Evolutionary conservation across 2,329 filamentous ascomycete species (phyloP).

Genomic region (Alternaria gansuensis): DNA sequence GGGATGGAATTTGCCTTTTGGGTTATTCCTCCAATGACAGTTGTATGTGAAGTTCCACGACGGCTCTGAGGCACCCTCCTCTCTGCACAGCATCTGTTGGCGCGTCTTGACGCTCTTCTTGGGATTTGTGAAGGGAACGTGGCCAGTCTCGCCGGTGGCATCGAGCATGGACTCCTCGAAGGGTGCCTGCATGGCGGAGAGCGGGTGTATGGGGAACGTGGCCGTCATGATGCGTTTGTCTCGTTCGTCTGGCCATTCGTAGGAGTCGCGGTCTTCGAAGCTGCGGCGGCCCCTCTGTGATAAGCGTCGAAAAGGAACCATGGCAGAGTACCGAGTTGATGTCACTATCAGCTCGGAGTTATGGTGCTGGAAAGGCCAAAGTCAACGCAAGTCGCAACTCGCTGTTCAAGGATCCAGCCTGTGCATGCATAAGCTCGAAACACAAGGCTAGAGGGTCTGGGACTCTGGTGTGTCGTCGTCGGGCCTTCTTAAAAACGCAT

Average conservation of each 20-base stretch:
- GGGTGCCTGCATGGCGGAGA: conserved; percentile 78
- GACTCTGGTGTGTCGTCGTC: conserved; percentile 16
- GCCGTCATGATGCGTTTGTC: conserved; percentile 48
- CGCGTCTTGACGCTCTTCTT: conserved; percentile 50
- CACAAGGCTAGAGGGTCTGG: conserved; percentile 12
- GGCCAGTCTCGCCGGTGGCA: conserved; percentile 59
- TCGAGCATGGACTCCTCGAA: conserved; percentile 85
- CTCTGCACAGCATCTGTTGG: conserved; percentile 61
- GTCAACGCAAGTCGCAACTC: conserved; percentile 30
- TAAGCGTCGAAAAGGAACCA: conserved; percentile 37
- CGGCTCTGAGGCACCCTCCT: conserved; percentile 70
- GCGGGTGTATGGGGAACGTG: conserved; percentile 70
- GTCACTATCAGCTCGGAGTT: conserved; percentile 33
- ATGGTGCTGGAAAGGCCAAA: conserved; percentile 36
- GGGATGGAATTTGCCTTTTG: conserved; percentile 82
- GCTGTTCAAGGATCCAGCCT: conserved; percentile 32
- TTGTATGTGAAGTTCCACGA: conserved; percentile 76
- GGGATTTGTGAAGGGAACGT: conserved; percentile 53
- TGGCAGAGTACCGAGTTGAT: conserved; percentile 25
- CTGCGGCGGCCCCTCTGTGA: conserved; percentile 36
- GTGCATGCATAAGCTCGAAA: conserved; percentile 46
- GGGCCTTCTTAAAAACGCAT: conserved; percentile 33
- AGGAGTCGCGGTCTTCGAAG: conserved; percentile 35
- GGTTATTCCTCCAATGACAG: conserved; percentile 77
- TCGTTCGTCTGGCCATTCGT: conserved; percentile 48